Evolutionary conservation across 169 alveolate species (phyloP).

Genomic region (Cryptosporidium tyzzeri): DNA sequence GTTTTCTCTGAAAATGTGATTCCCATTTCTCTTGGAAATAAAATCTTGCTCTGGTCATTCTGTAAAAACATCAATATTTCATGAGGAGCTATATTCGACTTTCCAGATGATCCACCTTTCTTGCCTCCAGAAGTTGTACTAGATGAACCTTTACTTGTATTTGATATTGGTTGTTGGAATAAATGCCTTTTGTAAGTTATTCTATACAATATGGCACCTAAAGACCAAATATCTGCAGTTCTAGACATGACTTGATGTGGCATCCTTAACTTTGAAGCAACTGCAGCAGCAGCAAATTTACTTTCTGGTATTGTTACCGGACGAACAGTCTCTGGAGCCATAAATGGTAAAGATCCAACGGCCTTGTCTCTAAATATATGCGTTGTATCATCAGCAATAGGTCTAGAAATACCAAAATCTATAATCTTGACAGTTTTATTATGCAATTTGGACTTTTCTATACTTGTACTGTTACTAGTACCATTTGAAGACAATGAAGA

Average conservation of each 20-base stretch:
- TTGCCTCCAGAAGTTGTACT: conserved; percentile 19
- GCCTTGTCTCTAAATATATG: conserved; percentile 75
- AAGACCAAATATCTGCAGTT: conserved; percentile 74
- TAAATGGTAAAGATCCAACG: conserved; percentile 69
- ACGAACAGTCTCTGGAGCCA: conserved; percentile 75
- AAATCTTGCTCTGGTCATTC: conserved; percentile 67
- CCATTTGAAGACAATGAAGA: neutral
- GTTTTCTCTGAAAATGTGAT: conserved; percentile 40
- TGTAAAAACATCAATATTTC: conserved; percentile 71
- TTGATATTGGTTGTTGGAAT: conserved; percentile 46
- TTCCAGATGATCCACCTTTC: conserved; percentile 20
- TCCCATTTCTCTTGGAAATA: conserved; percentile 69
- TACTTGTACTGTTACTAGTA: neutral
- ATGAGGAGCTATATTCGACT: conserved; percentile 68
- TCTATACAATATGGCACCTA: conserved; percentile 66
- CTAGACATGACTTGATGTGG: conserved; percentile 73
- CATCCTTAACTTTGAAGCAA: conserved; percentile 65
- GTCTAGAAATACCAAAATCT: conserved; percentile 72
- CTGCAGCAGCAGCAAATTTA: conserved; percentile 72
- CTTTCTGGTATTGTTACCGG: conserved; percentile 69
- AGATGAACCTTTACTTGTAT: neutral
- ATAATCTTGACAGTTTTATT: conserved; percentile 66
- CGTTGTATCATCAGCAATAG: conserved; percentile 74
- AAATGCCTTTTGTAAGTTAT: conserved; percentile 60
- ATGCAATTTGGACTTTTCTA: conserved; percentile 1